A percentile compares a stretch with the other conserved stretches of the same genome.
Conservation (phyloP, 257 asterid species). For the Solanum tacnaense region DNA sequence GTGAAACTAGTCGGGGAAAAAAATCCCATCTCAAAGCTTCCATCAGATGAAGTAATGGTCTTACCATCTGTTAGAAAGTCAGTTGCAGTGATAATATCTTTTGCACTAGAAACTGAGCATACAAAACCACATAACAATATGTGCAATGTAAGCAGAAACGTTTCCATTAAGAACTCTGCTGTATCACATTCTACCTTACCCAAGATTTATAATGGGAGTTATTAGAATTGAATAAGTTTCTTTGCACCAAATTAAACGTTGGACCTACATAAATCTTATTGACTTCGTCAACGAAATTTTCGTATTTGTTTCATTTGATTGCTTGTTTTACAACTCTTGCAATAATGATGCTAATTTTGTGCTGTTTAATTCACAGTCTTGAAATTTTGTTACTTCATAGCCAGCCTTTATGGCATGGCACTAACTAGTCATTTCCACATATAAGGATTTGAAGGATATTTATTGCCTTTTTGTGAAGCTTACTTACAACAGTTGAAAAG, state of each 20-base stretch:
- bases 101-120: not conserved
- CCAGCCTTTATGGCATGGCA: not conserved
- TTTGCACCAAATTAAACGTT: not conserved
- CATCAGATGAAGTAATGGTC: slow-evolving; percentile 13
- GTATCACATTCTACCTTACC: not conserved
- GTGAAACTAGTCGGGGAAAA: not conserved
- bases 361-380: not conserved
- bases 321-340: not conserved
- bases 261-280: not conserved
- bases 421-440: not conserved
- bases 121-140: not conserved
- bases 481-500: not conserved
- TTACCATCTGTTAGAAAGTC: slow-evolving; percentile 8
- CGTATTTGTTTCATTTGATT: not conserved
- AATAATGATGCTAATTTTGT: too few relatives aligned
- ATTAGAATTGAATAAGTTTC: not conserved
- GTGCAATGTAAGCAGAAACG: not conserved
- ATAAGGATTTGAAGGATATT: not conserved
- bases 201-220: not conserved
- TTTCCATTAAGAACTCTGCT: not conserved
- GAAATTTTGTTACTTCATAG: not conserved
- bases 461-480: not conserved
- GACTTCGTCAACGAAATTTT: not conserved
- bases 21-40: slow-evolving; percentile 1
- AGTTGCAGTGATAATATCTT: not conserved